Base-by-base conservation (phyloP, 2,329 filamentous ascomycete genomes). In the Emmonsiellopsis sp. region DNA sequence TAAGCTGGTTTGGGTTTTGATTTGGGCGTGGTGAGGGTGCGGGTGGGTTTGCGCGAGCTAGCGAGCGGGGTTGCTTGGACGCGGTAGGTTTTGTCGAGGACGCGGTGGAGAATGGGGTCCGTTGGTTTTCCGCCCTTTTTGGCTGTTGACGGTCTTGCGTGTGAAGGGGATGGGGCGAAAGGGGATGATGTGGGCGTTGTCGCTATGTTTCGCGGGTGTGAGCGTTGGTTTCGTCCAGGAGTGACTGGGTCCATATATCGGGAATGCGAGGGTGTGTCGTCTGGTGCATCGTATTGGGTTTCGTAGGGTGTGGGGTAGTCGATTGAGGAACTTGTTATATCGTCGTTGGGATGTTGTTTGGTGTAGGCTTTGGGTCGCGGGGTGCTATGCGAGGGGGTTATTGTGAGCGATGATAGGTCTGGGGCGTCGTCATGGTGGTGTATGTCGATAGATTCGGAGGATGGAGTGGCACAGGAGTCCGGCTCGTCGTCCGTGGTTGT, bases 31-130 rank as follows among this genome's bases (percentile, higher is more conserved):
- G 21, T 60, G 50, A 39, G 60, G 52, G 21, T 57, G 44, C 37
- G 50, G n/a, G 52, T 42, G 27, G 56, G 46, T 42, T 46, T 53
- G 34, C 51, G 53, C 17, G 54, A 44, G 17, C 46, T 52, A 34
- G 74, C 72, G 60, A 93, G 84, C 0, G 93, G 93, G 8, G 93
- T 98, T 5, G 92, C 89, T 69, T 94, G 88, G 27, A 98, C 79
- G 34, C 92, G 88, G 74, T 95, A 98, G 54, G 87, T 96, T 71
- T 94, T 96, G 75, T 97, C 91, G 5, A 95, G 81, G n/a, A 97
- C 78, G 55, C 87, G 87, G 68, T 97, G 92, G 42, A 98, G 79
- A 7, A 97, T 77, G 2, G 88, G 87, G 65, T 96, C 89, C 6
- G 65, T 65, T 4, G 62, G 62, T 71, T 68, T 75, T 10, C 64